Base-by-base conservation (phyloP, 1,284 basidiomycete species). In the Puccinia hordei region DNA sequence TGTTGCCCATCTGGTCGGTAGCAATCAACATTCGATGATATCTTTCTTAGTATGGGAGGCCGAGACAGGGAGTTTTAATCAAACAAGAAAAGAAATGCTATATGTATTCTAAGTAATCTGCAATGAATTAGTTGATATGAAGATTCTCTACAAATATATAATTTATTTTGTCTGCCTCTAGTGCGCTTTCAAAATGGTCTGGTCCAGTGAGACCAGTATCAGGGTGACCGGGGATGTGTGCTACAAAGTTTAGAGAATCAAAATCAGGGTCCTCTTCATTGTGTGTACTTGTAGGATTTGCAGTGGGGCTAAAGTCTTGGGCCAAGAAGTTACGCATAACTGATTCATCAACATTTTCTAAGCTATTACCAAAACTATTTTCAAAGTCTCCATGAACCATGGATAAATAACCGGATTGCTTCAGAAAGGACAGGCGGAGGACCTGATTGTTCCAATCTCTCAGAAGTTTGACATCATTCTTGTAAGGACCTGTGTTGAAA, bases 341-440 rank as follows among this genome's bases (percentile, higher is more conserved):
- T 41, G 30, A 35, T 65, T 35, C n/a, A 38, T 65, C 30, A 35
- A 65, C 22, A 33, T 38, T 35, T 2, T 65, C 61, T 22, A 65
- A 65, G 33, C 15, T 10, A 38, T 65, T 65, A 15, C 61, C 61
- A 19, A 65, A 6, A 15, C 13, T 6, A 17, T 65, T 65, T 6
- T 65, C 30, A 38, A 65, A 65, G 22, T 65, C 61, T 6, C 61
- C 61, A 22, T 30, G 19, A 19, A 65, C 24, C 61, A 35, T 65
- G 2, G 38, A 65, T 35, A 65, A 27, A 17, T n/a, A 3, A 17
- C 30, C 61, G 6, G 22, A 4, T 35, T 35, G 38, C 5, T 38
- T 65, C 30, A 65, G 12, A 65, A 27, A 65, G 30, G 15, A 17
- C 13, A 65, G 15, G 13, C 61, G 27, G 8, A 24, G n/a, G 5